Base-by-base conservation (phyloP, 805 yeast genomes). In the Pachysolen tannophilus region DNA sequence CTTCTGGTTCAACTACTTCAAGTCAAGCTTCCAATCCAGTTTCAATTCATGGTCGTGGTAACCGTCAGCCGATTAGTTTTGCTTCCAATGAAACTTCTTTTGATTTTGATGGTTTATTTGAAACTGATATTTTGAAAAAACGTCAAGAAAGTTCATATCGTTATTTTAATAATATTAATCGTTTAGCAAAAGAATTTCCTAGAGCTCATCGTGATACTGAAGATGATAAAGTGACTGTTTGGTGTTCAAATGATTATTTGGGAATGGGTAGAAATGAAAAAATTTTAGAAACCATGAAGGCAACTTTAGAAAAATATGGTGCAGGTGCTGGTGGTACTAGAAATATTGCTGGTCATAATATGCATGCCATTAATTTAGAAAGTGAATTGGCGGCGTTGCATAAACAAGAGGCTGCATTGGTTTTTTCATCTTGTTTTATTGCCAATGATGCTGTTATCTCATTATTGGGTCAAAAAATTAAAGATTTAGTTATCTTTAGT, bases 271-370 rank as follows among this genome's bases (percentile, higher is more conserved):
- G 75, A 51, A 83, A 90, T 56, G 71, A 70, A 43, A 64, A 69
- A 43, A 90, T 90, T 29, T 63, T 86, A 40, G 62, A 72, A 13
- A 77, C 76, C 37, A 92, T 90, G 90, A 80, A 81, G 48, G 56
- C 66, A 32, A 78, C 94, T 13, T 69, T 92, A 58, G 82, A 82
- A 49, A 77, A 74, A 63, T 92, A 92, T 56, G 99, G 99, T 50
- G 82, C 95, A 4, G 99, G 99, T 49, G 95, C 99, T 7, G 99
- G 99, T 53, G 99, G 99, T 48, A 92, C 99, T 32, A 75, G 99
- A 54, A 92, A 92, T 63, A 92, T 92, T 57, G 98, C 99, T 2
- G 99, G 99, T 43, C 98, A 92, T 60, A 92, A 92, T 60, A 60
- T 65, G 40, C 90, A 82, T 49, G 94, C 97, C n/a, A 76, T 92